Evolutionary conservation across 2,329 filamentous ascomycete genomes (phyloP), one percentile per base, ranked within the genome.

Genomic region (Diaporthe capsici): DNA sequence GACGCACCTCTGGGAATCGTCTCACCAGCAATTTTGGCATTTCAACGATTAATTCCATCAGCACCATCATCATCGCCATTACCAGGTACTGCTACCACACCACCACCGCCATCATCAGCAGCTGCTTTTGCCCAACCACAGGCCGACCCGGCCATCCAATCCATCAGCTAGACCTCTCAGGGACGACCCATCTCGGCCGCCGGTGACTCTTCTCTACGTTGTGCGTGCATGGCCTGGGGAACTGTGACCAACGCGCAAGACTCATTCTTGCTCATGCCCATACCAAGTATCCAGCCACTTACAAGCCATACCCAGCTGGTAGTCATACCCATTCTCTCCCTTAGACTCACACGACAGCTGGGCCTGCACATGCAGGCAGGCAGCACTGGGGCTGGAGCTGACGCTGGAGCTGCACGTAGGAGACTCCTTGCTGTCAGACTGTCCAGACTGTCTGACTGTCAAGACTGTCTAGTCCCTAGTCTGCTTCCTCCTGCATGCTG

Each of bases 161-260:
- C 17, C 68, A 42, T 55, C 68, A 71, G 71, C 63, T 67, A 58
- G 25, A 58, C 37, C 37, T 65, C 53, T 60, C 60, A 72, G 65
- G n/a, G 37, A 49, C 68, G 67, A 76, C 73, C 75, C 61, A 70
- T 44, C 49, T 28, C 72, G 53, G 53, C 58, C 37, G 53, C 34
- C 61, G 68, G 65, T 76, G 75, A 74, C 75, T 74, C 65, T 70
- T 68, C 10, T 28, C 49, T 51, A 39, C 13, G 13, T 28, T 4
- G 25, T 31, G 51, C 47, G 25, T 42, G 34, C 31, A 60, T 55
- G 53, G 4, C 25, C 4, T 63, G 42, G 39, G 71, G n/a, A 47
- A 44, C 25, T 31, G 60, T 73, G 71, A 60, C 57, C 65, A 65
- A 58, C n/a, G 42, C 20, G 4, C 37, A 53, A 28, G 34, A 25